These are phyloP conservation scores for Posidonia oceanica DNA, from an alignment of 116 monocot genomes.

Conservation along the genomic window DNA sequence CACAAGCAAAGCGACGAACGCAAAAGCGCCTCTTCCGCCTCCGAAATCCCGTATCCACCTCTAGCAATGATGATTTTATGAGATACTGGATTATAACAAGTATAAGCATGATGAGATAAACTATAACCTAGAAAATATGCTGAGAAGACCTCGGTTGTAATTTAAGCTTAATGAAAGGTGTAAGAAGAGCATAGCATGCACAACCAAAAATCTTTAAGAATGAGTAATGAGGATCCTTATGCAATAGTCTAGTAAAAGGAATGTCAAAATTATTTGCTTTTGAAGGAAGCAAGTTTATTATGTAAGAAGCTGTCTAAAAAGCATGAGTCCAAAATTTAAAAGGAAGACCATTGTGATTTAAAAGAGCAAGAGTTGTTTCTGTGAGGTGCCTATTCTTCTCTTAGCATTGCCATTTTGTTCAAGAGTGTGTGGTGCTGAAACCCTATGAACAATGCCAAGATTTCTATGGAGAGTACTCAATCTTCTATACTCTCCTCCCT, in stretches of 20 bases:
- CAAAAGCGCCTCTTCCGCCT: too few species aligned
- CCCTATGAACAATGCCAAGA: neutral
- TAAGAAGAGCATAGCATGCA: constrained; percentile 7
- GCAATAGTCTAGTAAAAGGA: neutral
- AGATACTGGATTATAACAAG: neutral
- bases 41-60: too few species aligned
- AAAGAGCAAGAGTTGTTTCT: constrained; percentile 1
- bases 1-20: too few species aligned
- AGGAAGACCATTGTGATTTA: neutral
- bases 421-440: neutral
- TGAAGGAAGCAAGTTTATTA: constrained; percentile 3
- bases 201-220: constrained; percentile 2
- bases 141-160: neutral
- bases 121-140: too few species aligned
- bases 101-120: neutral
- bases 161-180: neutral
- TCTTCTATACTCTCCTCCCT: constrained; percentile 1
- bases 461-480: neutral
- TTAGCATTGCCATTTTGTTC: constrained; percentile 6
- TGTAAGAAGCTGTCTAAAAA: neutral
- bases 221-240: neutral
- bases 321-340: neutral
- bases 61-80: neutral
- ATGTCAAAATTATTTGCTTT: too few species aligned
- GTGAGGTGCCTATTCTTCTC: neutral